phyloP scores from a whole-genome alignment of 1,284 basidiomycete species.

The Cutaneotrichosporon dermatis region DNA sequence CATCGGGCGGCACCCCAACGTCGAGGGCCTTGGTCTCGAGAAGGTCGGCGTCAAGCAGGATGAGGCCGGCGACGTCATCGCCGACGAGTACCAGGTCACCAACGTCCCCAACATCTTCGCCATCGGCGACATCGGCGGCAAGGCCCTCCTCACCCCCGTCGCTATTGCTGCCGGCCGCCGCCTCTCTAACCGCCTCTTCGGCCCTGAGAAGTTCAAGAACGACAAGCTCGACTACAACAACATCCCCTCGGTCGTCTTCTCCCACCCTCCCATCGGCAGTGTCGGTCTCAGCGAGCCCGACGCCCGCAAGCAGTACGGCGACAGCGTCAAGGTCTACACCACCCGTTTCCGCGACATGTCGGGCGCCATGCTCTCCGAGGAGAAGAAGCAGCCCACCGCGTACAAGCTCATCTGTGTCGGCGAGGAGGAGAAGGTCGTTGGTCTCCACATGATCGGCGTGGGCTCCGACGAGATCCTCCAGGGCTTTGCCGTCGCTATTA shows the following conservation, averaged over 20 bases:
- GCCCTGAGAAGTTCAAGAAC: conserved; percentile 72
- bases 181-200: conserved; percentile 85
- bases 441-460: conserved; percentile 84
- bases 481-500: conserved; percentile 85
- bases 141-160: conserved; percentile 89
- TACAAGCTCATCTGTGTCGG: conserved; percentile 88
- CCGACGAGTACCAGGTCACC: conserved; percentile 88
- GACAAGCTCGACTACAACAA: conserved; percentile 87
- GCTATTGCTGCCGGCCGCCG: conserved; percentile 93
- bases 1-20: conserved; percentile 81
- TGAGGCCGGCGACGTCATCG: conserved; percentile 73
- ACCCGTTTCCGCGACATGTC: conserved; percentile 72
- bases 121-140: conserved; percentile 89
- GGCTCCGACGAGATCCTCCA: conserved; percentile 90
- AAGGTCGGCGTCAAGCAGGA: conserved; percentile 71
- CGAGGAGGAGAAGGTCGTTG: conserved; percentile 87
- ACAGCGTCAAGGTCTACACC: conserved; percentile 79
- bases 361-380: conserved; percentile 78
- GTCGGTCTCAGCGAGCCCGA: conserved; percentile 88
- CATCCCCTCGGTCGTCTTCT: conserved; percentile 92
- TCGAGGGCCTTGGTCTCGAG: conserved; percentile 72
- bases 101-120: conserved; percentile 70
- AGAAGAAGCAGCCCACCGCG: conserved; percentile 83
- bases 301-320: conserved; percentile 80
- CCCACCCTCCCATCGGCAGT: conserved; percentile 90